Evolutionary conservation across 2,329 filamentous ascomycete species (phyloP), one percentile per base, ranked within the genome.

Genomic region (Teratosphaeria zuluensis): DNA sequence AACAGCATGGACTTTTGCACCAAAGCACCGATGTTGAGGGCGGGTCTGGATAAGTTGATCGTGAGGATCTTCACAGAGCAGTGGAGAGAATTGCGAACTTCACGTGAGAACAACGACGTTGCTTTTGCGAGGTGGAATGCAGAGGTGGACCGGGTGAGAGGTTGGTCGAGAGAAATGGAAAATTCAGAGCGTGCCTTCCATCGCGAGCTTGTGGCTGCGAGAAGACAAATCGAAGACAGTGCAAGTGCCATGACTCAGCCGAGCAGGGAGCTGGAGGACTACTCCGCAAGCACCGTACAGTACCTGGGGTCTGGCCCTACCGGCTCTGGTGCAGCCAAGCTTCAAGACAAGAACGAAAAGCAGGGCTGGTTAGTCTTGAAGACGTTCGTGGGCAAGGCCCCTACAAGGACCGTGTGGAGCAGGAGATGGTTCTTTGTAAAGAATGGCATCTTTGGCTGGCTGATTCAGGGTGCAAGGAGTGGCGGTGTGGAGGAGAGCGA

Each of bases 131-230:
- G 84, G 64, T 90, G 84, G 80, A 83, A 81, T 14, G 77, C 81
- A 31, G 94, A 97, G 72, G 91, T 99, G 81, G 92, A 96, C 64
- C 85, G 94, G 21, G 86, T 99, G 57, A 85, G 88, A 61, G 91
- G 92, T 33, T 99, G 94, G 94, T 87, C 89, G 59, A 89, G 87
- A 69, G 91, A 96, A 72, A 92, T 99, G 89, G 92, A 96, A 74
- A 81, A 85, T 55, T 87, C 88, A n/a, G 94, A 97, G 73, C 81
- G 84, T 51, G 79, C 86, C 3, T 96, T 97, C 73, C 88, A 86
- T 70, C 80, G 87, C 33, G 92, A 97, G 75, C 78, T 97, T 31
- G 82, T 91, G 60, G 76, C 84, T 35, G 89, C 92, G 1, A 81
- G 92, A 59, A 86, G 87, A 66, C 87, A 94, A 64, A 86, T 99